Conservation (phyloP, 768 basidiomycete species). For the Udeniomyces megalosporus region DNA sequence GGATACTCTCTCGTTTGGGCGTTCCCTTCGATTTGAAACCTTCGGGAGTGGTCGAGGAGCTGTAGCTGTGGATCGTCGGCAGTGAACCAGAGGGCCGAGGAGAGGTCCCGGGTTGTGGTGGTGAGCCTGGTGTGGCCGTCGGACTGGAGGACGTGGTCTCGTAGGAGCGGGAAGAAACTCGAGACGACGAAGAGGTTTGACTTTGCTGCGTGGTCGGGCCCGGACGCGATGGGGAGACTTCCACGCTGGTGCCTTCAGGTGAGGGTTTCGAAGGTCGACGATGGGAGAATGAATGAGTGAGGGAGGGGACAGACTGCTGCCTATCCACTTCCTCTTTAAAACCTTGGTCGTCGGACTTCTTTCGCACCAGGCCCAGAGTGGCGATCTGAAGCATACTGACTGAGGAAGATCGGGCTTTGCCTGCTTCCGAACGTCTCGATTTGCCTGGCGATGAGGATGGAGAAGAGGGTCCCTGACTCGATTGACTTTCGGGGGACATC, state of each 20-base stretch:
- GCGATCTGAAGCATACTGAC: constrained; percentile 78
- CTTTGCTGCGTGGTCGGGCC: no score
- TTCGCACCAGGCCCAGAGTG: constrained; percentile 55
- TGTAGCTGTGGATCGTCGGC: neutral
- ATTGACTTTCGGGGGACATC: constrained; percentile 25
- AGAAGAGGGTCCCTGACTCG: constrained; percentile 24
- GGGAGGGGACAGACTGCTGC: neutral
- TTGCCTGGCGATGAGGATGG: constrained; percentile 17
- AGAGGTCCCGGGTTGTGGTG: no score
- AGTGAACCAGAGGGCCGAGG: neutral
- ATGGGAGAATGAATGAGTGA: no score
- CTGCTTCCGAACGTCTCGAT: constrained; percentile 33
- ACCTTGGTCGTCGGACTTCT: constrained; percentile 62
- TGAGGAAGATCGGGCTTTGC: constrained; percentile 64
- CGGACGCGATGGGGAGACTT: no score
- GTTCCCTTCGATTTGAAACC: constrained; percentile 23
- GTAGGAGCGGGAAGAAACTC: no score
- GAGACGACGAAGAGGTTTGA: no score
- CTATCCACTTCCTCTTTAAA: constrained; percentile 21
- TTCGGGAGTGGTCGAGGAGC: constrained; percentile 27
- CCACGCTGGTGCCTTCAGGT: no score
- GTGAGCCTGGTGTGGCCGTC: no score
- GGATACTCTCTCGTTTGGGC: constrained; percentile 56
- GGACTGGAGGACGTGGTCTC: no score
- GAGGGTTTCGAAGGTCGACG: no score